phyloP scores from a whole-genome alignment of 352 stramenopile species.

The Aphanomyces astaci region DNA sequence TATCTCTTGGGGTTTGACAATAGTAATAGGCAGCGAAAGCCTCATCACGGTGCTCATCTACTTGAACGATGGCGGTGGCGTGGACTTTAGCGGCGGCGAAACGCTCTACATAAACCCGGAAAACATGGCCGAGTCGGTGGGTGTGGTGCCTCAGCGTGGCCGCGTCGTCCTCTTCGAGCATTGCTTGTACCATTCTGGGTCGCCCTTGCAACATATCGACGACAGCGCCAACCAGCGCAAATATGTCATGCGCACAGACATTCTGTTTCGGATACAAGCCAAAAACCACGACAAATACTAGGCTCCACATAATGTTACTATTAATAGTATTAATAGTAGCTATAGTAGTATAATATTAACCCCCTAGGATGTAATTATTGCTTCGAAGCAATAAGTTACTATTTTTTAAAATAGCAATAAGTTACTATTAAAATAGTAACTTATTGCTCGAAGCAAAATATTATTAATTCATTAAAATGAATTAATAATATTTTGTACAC shows the following conservation, averaged over 20 bases:
- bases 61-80: constrained; percentile 38
- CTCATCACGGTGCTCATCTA: constrained; percentile 48
- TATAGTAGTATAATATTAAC: too few species aligned
- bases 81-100: constrained; percentile 45
- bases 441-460: too few species aligned
- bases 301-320: background rate
- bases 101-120: constrained; percentile 36
- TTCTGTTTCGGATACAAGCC: constrained; percentile 13
- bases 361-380: too few species aligned
- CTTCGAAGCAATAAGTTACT: too few species aligned
- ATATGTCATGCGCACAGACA: constrained; percentile 21
- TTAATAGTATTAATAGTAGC: too few species aligned
- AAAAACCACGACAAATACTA: constrained; percentile 23
- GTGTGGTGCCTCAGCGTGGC: constrained; percentile 28
- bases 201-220: constrained; percentile 25
- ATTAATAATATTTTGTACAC: too few species aligned
- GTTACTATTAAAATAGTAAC: too few species aligned
- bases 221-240: background rate
- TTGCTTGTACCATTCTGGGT: constrained; percentile 44
- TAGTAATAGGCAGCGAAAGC: constrained; percentile 11
- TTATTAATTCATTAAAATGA: too few species aligned
- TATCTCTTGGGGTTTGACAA: background rate
- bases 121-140: constrained; percentile 6
- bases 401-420: too few species aligned
- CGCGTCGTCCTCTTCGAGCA: constrained; percentile 47